These are phyloP conservation scores for Dactylis glomerata DNA, from an alignment of 176 grass and related monocot species.

Conservation along the genomic window DNA sequence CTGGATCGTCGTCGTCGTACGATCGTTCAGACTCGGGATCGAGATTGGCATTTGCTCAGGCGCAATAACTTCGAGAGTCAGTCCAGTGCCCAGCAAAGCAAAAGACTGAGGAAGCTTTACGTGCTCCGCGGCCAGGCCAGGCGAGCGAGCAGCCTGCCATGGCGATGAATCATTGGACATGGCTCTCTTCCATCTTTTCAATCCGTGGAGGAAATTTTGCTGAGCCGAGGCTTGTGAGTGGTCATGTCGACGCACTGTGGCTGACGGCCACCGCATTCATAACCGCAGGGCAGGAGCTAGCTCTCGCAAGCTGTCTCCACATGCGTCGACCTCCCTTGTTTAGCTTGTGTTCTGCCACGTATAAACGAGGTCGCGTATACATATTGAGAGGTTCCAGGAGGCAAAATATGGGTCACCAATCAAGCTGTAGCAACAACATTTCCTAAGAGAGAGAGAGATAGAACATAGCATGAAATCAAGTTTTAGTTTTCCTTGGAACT, in stretches of 20 bases:
- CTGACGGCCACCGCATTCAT: constrained; percentile 26
- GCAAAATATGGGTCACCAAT: background rate
- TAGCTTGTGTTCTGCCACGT: background rate
- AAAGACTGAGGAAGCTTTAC: background rate
- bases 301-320: background rate
- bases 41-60: background rate
- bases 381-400: background rate
- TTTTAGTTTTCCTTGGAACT: background rate
- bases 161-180: background rate
- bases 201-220: background rate
- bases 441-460: background rate
- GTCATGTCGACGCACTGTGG: constrained; percentile 29
- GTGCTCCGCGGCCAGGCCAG: background rate
- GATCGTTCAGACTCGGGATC: background rate
- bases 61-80: background rate
- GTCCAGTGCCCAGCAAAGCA: background rate
- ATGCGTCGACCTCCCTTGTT: background rate
- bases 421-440: background rate
- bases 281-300: background rate
- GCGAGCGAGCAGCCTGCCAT: background rate
- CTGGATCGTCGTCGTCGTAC: background rate
- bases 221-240: background rate
- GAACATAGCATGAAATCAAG: background rate
- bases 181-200: background rate
- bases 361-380: background rate